Conservation (phyloP, 1,284 basidiomycete species). For the Naganishia sp. region DNA sequence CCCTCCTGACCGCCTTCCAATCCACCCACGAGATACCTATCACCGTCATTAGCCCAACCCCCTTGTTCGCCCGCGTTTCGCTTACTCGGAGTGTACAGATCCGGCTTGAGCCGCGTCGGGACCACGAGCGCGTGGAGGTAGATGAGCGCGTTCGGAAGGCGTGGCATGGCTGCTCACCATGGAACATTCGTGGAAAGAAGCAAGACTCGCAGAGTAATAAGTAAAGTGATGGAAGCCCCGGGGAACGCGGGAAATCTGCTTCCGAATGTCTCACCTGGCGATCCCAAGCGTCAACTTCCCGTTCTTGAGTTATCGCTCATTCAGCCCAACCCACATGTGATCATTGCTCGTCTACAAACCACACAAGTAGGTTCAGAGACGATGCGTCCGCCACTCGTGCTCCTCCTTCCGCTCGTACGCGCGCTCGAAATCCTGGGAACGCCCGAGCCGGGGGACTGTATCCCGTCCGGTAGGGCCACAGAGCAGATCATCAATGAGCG, state of each 20-base stretch:
- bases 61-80: slow-evolving; percentile 12
- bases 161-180: not conserved
- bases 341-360: too few species aligned
- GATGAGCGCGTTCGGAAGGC: slow-evolving; percentile 69
- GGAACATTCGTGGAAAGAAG: too few species aligned
- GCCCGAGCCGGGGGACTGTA: slow-evolving; percentile 5
- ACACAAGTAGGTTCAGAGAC: too few species aligned
- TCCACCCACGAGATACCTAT: slow-evolving; percentile 25
- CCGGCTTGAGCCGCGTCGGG: slow-evolving; percentile 72
- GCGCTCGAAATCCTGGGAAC: not conserved
- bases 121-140: slow-evolving; percentile 72
- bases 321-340: too few species aligned
- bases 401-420: not conserved
- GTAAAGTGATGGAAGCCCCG: too few species aligned
- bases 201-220: too few species aligned
- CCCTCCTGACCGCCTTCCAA: slow-evolving; percentile 70
- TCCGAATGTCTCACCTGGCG: too few species aligned
- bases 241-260: too few species aligned
- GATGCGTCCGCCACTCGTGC: too few species aligned
- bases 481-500: slow-evolving; percentile 48
- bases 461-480: slow-evolving; percentile 36
- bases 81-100: slow-evolving; percentile 70
- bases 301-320: too few species aligned
- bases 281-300: too few species aligned
- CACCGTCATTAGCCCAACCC: too few species aligned